These are phyloP conservation scores for Boletus subcaerulescens DNA, from an alignment of 768 basidiomycete species.

Conservation along the genomic window DNA sequence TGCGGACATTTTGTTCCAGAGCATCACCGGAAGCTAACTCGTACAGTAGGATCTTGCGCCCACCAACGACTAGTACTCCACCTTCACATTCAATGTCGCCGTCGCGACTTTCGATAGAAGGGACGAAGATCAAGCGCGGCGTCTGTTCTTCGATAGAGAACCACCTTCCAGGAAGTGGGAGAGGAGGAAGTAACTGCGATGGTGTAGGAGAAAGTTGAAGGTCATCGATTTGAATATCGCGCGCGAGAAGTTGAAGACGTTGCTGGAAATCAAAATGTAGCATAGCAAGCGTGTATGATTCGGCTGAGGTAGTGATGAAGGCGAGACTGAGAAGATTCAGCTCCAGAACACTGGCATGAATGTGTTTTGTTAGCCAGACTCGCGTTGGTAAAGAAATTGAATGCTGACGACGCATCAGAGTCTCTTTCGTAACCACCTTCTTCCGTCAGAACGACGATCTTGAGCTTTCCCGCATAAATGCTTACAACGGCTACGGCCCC, in stretches of 20 bases:
- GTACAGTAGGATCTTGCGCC: slow-evolving; percentile 59
- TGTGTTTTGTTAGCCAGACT: not conserved
- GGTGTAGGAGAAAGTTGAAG: slow-evolving; percentile 48
- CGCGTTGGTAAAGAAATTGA: not conserved
- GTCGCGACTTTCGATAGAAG: slow-evolving; percentile 10
- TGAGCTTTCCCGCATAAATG: slow-evolving; percentile 70
- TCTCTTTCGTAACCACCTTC: slow-evolving; percentile 53
- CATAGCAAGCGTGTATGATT: slow-evolving; percentile 57
- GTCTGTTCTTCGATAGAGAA: slow-evolving; percentile 39
- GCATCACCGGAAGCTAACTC: slow-evolving; percentile 48
- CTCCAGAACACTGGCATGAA: slow-evolving; percentile 51
- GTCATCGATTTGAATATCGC: slow-evolving; percentile 49
- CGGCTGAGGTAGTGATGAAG: slow-evolving; percentile 47
- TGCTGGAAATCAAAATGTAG: slow-evolving; percentile 62
- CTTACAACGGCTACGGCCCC: slow-evolving; percentile 60
- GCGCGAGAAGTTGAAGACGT: slow-evolving; percentile 60
- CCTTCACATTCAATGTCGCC: slow-evolving; percentile 44
- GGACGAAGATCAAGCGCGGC: slow-evolving; percentile 41
- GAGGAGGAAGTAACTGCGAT: slow-evolving; percentile 47
- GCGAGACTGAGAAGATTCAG: slow-evolving; percentile 65
- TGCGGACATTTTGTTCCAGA: slow-evolving; percentile 53
- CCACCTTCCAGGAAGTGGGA: slow-evolving; percentile 48
- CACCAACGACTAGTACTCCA: slow-evolving; percentile 71
- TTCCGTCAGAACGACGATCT: slow-evolving; percentile 51
- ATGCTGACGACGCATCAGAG: slow-evolving; percentile 62